Conservation (phyloP, 2,329 filamentous ascomycete genomes). For the Trichothecium roseum region DNA sequence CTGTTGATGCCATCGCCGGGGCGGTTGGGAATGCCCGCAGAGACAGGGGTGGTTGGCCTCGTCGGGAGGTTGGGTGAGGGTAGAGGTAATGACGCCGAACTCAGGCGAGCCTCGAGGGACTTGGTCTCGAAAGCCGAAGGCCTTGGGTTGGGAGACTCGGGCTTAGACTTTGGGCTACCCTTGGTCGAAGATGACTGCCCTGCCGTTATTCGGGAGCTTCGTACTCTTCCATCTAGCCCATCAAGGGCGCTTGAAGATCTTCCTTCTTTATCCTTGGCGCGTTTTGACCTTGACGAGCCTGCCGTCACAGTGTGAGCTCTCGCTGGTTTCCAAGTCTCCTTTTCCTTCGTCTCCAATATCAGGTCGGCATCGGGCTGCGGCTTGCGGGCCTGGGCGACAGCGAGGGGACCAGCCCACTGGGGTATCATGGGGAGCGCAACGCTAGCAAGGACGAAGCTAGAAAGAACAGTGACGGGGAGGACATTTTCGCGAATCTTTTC, state of each 20-base stretch:
- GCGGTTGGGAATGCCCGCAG: conserved; percentile 37
- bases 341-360: conserved; percentile 29
- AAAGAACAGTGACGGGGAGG: conserved; percentile 68
- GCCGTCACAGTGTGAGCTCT: conserved; percentile 59
- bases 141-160: conserved; percentile 21
- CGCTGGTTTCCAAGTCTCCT: conserved; percentile 34
- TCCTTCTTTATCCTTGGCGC: conserved; percentile 27
- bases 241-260: conserved; percentile 36
- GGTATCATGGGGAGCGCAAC: conserved; percentile 66
- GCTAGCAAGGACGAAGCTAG: conserved; percentile 69
- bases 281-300: conserved; percentile 38
- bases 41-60: conserved; percentile 47
- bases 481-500: conserved; percentile 77
- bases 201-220: background rate
- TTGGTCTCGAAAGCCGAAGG: conserved; percentile 41
- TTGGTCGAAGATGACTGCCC: conserved; percentile 7
- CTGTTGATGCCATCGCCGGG: conserved; percentile 38
- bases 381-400: conserved; percentile 71
- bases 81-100: conserved; percentile 57
- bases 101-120: conserved; percentile 49
- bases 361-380: conserved; percentile 38
- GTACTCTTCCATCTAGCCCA: conserved; percentile 4
- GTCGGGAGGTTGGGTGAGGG: conserved; percentile 42
- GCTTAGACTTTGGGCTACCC: conserved; percentile 11
- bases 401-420: conserved; percentile 69